Evolutionary conservation across 2,329 filamentous ascomycete species (phyloP).

Genomic region (Neoarthrinium moseri): DNA sequence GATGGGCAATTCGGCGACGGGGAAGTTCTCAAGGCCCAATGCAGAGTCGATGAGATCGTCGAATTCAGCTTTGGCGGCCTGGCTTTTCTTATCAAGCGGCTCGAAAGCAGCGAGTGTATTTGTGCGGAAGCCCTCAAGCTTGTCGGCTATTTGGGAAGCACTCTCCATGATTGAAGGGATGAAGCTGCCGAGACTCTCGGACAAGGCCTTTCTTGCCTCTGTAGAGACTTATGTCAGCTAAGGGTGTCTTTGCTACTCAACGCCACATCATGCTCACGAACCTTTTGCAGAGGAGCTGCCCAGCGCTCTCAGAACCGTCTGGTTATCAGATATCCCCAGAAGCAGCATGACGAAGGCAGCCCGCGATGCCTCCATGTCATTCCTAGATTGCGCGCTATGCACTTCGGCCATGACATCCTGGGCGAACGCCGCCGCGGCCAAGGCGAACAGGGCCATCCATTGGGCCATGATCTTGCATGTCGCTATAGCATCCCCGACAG

Average conservation of each 20-base stretch:
- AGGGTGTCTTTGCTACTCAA: constrained; percentile 4
- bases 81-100: constrained; percentile 51
- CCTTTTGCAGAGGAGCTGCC: constrained; percentile 52
- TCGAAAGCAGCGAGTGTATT: constrained; percentile 56
- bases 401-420: constrained; percentile 46
- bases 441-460: constrained; percentile 60
- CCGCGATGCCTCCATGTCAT: constrained; percentile 60
- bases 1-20: constrained; percentile 63
- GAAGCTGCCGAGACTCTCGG: constrained; percentile 51
- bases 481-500: constrained; percentile 46
- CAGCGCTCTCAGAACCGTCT: constrained; percentile 52
- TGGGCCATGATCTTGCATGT: constrained; percentile 49
- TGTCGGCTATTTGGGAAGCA: constrained; percentile 50
- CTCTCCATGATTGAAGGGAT: constrained; percentile 56
- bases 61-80: constrained; percentile 48
- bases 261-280: constrained; percentile 25
- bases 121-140: constrained; percentile 57
- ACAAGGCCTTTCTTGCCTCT: constrained; percentile 49
- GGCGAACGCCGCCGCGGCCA: constrained; percentile 47
- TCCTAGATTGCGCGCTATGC: constrained; percentile 41
- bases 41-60: constrained; percentile 58
- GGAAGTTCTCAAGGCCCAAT: constrained; percentile 54
- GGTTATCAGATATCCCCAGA: constrained; percentile 60
- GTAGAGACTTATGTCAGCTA: constrained; percentile 1
- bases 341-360: constrained; percentile 65